Base-by-base conservation (phyloP, 192 early-diverging fungal genomes). In the Coemansia sp. region DNA sequence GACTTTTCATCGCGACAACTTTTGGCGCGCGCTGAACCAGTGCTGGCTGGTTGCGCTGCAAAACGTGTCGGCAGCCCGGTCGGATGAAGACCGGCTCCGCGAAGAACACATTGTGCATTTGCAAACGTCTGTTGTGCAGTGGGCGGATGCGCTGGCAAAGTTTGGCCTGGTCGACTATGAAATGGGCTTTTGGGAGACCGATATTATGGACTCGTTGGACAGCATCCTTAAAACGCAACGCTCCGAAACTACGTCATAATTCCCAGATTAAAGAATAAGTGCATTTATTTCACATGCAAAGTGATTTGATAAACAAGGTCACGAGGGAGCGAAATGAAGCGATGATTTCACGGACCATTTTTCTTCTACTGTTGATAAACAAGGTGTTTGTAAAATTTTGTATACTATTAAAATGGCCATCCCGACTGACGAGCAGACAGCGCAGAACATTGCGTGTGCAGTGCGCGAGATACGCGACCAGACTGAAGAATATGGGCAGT, bases 111-210 rank as follows among this genome's bases (percentile, higher is more conserved):
- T 89, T 39, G 83, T 83, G 63, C 79, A 85, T 43, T 53, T 92
- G 49, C 77, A 86, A 55, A 73, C 84, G 51, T 84, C 71, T 22
- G 83, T 92, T 4, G 81, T 86, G 52, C 64, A 74, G 3, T 93
- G 92, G 92, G 85, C 84, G 2, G 86, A 92, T 65, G 68, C 74
- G 16, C 68, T 93, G 59, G 87, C 88, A 55, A 75, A 83, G 61
- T 93, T 82, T 80, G 91, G 92, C 1, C 67, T 93, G 56, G 90
- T 93, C 21, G 89, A 93, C 65, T 93, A 92, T 71, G 90, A 93
- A 57, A 84, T 92, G 74, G 92, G 91, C 21, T 87, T 90, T 53
- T 92, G 88, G 88, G 91, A 90, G 62, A 74, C 83, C 26, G 89
- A 90, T 38, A 89, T 93, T 59, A 65, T 90, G 43, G 84, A 88